phyloP scores from a whole-genome alignment of 345 rosid species.

The Heritiera fomes region DNA sequence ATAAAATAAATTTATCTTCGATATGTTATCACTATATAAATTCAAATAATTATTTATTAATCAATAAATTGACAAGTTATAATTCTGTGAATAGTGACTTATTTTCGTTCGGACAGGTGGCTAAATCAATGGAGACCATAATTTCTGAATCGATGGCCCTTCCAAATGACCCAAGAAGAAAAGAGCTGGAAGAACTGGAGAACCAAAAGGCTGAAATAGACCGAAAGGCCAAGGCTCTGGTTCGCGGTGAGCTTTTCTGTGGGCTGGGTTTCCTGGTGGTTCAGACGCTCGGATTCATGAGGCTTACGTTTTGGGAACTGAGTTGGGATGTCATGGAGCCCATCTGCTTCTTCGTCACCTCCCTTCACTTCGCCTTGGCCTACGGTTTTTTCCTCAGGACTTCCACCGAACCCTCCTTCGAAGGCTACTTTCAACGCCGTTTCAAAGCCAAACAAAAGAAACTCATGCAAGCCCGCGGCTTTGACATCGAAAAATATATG shows the following conservation, averaged over 20 bases:
- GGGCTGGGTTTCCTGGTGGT: constrained; percentile 56
- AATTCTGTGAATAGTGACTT: background rate
- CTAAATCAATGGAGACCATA: constrained; percentile 52
- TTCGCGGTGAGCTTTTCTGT: constrained; percentile 61
- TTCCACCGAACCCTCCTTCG: constrained; percentile 74
- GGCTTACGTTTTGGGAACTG: constrained; percentile 94
- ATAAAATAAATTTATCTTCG: too few relatives aligned
- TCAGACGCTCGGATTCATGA: constrained; percentile 77
- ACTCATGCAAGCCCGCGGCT: constrained; percentile 49
- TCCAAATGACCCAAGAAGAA: constrained; percentile 67
- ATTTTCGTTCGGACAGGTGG: constrained; percentile 40
- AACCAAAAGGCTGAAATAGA: constrained; percentile 59
- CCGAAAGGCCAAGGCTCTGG: constrained; percentile 45
- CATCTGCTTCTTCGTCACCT: constrained; percentile 79
- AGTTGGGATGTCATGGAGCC: constrained; percentile 99
- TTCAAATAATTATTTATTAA: too few relatives aligned
- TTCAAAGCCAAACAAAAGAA: constrained; percentile 59
- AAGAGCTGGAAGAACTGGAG: constrained; percentile 59
- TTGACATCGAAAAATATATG: constrained; percentile 46
- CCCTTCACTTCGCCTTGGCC: constrained; percentile 54
- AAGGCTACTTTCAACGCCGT: constrained; percentile 65
- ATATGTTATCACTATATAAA: too few relatives aligned
- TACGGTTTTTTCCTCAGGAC: constrained; percentile 76
- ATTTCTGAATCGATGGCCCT: constrained; percentile 38
- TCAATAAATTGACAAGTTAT: too few relatives aligned